Percentiles rank a stretch among this genome's conserved stretches.
These are phyloP conservation scores for Cladosporium sp. DNA, from an alignment of 2,329 filamentous ascomycete species.

Conservation along the genomic window DNA sequence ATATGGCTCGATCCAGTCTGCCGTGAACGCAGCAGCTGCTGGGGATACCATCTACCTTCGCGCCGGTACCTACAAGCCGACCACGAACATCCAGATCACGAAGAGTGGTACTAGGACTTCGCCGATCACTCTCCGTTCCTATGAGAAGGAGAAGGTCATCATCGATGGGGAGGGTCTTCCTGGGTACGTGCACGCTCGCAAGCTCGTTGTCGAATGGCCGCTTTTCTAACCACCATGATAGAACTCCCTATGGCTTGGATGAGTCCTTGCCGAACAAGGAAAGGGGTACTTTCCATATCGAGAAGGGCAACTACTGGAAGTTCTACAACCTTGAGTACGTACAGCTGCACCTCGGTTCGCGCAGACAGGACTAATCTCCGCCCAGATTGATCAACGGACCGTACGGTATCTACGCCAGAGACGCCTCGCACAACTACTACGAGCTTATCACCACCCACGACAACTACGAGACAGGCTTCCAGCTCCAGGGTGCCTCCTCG, in stretches of 20 bases:
- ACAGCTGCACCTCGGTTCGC: too few relatives aligned
- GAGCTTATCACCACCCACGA: constrained; percentile 43
- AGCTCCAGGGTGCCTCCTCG: constrained; percentile 37
- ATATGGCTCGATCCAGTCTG: constrained; percentile 51
- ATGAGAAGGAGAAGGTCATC: constrained; percentile 48
- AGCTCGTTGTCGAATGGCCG: background rate
- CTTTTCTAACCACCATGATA: background rate
- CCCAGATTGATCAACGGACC: constrained; percentile 40
- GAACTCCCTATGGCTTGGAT: constrained; percentile 48
- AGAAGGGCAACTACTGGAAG: constrained; percentile 50
- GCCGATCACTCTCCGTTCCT: constrained; percentile 48
- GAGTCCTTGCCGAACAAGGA: constrained; percentile 45
- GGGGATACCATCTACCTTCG: constrained; percentile 52
- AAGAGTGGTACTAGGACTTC: constrained; percentile 46
- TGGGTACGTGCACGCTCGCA: background rate
- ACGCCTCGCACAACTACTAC: constrained; percentile 42
- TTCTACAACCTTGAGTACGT: constrained; percentile 44
- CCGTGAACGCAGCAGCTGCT: constrained; percentile 49
- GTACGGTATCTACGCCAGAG: constrained; percentile 43
- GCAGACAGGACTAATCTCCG: background rate
- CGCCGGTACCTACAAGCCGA: constrained; percentile 49
- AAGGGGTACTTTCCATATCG: constrained; percentile 52
- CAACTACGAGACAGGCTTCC: constrained; percentile 46
- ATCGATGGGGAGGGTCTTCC: constrained; percentile 49
- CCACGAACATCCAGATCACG: constrained; percentile 52